Evolutionary conservation across 208 protist genomes (phyloP).

Genomic region (Tritrichomonas musculus): DNA sequence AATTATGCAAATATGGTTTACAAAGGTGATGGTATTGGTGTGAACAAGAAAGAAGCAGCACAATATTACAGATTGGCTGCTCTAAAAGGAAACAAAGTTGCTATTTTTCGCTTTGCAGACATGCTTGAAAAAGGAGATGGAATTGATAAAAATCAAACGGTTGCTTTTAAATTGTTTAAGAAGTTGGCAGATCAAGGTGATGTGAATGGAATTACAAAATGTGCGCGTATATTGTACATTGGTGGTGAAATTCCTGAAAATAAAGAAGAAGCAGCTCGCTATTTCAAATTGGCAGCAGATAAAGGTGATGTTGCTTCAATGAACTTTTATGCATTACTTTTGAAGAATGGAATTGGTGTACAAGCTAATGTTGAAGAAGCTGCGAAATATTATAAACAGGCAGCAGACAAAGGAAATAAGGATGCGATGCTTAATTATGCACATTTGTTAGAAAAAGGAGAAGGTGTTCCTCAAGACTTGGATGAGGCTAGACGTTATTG

Average conservation of each 20-base stretch:
- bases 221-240: too few species aligned
- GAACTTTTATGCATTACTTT: background rate
- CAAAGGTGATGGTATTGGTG: background rate
- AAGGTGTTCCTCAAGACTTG: background rate
- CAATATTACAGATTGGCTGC: background rate
- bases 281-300: too few species aligned
- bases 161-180: too few species aligned
- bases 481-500: too few species aligned
- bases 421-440: background rate
- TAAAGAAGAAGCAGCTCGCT: too few species aligned
- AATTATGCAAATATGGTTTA: background rate
- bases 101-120: background rate
- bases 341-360: background rate
- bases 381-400: background rate
- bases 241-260: too few species aligned
- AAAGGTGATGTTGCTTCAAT: background rate
- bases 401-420: background rate
- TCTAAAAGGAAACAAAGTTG: background rate
- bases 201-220: too few species aligned
- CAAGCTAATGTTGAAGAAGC: background rate
- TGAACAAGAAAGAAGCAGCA: background rate
- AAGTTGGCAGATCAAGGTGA: background rate
- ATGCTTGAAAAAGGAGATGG: background rate
- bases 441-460: background rate
- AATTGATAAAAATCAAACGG: background rate